Percentiles rank a stretch among this genome's conserved stretches.
Conservation (phyloP, 129 eudicot species). For the Flaveria bidentis region DNA sequence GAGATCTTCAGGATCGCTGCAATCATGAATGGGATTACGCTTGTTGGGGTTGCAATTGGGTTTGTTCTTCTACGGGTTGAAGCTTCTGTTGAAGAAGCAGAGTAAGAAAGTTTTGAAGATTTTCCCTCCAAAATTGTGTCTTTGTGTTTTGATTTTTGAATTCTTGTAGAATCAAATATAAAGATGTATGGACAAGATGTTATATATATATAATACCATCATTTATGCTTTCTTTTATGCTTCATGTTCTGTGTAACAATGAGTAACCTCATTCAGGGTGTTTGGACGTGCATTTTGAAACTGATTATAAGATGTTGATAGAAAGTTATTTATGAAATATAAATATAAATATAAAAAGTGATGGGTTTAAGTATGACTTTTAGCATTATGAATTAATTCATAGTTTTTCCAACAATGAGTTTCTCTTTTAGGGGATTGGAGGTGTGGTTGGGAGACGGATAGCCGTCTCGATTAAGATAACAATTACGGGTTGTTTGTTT, state of each 20-base stretch:
- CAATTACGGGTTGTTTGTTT: too few species aligned
- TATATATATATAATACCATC: constrained; percentile 39
- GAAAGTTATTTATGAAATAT: too few species aligned
- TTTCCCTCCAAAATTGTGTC: constrained; percentile 27
- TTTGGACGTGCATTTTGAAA: too few species aligned
- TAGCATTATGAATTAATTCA: too few species aligned
- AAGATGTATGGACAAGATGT: constrained; percentile 31
- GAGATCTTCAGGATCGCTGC: constrained; percentile 95
- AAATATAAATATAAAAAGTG: too few species aligned
- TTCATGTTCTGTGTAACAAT: not conserved
- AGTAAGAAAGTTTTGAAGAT: constrained; percentile 31
- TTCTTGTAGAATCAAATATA: constrained; percentile 47
- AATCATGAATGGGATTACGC: constrained; percentile 70
- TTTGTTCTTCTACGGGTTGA: constrained; percentile 88
- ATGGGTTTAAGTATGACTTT: too few species aligned
- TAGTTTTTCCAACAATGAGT: too few species aligned
- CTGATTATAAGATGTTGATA: too few species aligned
- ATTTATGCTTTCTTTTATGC: constrained; percentile 32
- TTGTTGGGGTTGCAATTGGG: constrained; percentile 92
- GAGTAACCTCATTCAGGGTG: too few species aligned
- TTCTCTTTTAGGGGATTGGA: too few species aligned
- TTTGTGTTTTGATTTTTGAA: constrained; percentile 28
- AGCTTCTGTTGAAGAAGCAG: constrained; percentile 79
- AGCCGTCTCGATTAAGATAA: too few species aligned
- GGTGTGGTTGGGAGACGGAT: too few species aligned